These are phyloP conservation scores for Macrolepiota dolichaula DNA, from an alignment of 768 basidiomycete species.

Conservation along the genomic window DNA sequence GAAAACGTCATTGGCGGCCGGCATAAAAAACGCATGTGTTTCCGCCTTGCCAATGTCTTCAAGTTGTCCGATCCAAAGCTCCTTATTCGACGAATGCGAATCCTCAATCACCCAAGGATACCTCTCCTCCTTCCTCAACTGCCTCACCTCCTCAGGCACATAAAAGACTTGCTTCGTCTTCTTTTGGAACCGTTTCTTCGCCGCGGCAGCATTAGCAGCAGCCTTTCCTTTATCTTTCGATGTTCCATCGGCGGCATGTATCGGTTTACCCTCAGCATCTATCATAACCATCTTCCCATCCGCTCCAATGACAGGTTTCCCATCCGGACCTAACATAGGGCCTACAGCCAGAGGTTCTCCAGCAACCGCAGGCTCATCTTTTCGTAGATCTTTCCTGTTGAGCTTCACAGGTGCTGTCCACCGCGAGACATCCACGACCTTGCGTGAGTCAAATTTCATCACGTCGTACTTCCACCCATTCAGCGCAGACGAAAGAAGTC, in stretches of 20 bases:
- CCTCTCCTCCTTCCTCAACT: slow-evolving; percentile 80
- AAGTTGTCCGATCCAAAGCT: slow-evolving; percentile 80
- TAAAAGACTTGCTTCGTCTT: slow-evolving; percentile 82
- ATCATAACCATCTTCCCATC: slow-evolving; percentile 82
- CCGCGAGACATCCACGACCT: slow-evolving; percentile 60
- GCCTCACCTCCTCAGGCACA: slow-evolving; percentile 73
- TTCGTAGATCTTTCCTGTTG: slow-evolving; percentile 79
- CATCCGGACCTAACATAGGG: slow-evolving; percentile 80
- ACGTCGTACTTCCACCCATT: slow-evolving; percentile 92
- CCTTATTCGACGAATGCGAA: slow-evolving; percentile 49
- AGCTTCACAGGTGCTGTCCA: slow-evolving; percentile 81
- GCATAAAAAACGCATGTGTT: slow-evolving; percentile 83
- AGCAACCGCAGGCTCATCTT: slow-evolving; percentile 36
- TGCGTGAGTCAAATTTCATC: slow-evolving; percentile 85
- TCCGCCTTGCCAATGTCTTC: slow-evolving; percentile 72
- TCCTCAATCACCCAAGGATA: slow-evolving; percentile 95
- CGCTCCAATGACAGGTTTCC: slow-evolving; percentile 75
- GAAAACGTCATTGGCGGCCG: slow-evolving; percentile 76
- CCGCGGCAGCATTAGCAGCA: slow-evolving; percentile 25
- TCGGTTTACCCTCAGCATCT: slow-evolving; percentile 72
- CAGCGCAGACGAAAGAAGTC: slow-evolving; percentile 72
- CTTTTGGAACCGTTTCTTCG: slow-evolving; percentile 77
- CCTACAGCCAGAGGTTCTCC: slow-evolving; percentile 50
- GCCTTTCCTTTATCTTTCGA: slow-evolving; percentile 42
- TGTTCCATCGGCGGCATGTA: slow-evolving; percentile 34